Percentiles rank a stretch among this genome's conserved stretches.
Evolutionary conservation across 345 rosid genomes (phyloP).

Genomic region (Murraya koenigii): DNA sequence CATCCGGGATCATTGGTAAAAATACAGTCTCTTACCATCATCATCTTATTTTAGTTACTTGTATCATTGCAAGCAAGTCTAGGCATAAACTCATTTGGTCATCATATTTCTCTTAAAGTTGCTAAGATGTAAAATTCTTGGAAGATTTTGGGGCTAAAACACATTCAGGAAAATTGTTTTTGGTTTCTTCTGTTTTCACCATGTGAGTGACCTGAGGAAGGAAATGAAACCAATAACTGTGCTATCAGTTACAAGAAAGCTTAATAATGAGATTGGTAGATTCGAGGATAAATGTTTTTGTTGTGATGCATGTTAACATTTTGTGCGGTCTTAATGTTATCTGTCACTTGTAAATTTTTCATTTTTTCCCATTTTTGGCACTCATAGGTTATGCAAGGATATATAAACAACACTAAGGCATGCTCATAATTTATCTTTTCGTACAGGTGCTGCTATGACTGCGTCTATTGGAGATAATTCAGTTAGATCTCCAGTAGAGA

Average conservation of each 20-base stretch:
- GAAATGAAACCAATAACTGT: neutral
- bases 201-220: neutral
- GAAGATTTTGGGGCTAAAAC: neutral
- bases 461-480: conserved; percentile 66
- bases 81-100: neutral
- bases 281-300: neutral
- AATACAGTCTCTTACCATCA: conserved; percentile 6
- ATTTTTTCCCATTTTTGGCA: neutral
- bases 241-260: neutral
- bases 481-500: conserved; percentile 31
- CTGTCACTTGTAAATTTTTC: neutral
- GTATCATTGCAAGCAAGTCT: neutral
- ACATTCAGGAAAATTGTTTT: neutral
- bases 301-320: neutral
- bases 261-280: neutral
- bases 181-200: neutral
- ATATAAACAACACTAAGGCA: neutral
- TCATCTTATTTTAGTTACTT: neutral
- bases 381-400: neutral
- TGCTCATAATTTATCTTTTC: neutral
- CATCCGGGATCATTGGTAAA: conserved; percentile 74
- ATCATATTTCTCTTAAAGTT: neutral
- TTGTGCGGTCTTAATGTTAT: neutral
- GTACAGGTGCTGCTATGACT: conserved; percentile 60
- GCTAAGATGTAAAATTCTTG: neutral